These are phyloP conservation scores for Torrubiellomyces zombiae DNA, from an alignment of 2,329 filamentous ascomycete species.

Conservation along the genomic window DNA sequence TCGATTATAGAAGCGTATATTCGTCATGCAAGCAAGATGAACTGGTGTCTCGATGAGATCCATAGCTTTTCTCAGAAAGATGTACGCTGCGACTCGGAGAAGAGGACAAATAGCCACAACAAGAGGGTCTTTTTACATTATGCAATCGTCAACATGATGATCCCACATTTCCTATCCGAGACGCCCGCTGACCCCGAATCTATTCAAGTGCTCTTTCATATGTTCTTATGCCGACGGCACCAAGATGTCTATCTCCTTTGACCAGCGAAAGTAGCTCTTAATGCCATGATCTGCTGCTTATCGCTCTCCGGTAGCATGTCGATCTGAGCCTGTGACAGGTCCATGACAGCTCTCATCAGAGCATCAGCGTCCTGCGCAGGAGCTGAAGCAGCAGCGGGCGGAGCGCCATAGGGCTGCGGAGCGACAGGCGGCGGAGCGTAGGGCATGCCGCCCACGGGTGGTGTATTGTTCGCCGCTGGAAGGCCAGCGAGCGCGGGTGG, in stretches of 20 bases:
- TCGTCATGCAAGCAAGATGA: too few relatives aligned
- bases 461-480: constrained; percentile 27
- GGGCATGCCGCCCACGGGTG: constrained; percentile 26
- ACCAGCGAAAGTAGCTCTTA: constrained; percentile 47
- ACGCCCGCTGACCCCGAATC: too few relatives aligned
- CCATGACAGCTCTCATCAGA: constrained; percentile 66
- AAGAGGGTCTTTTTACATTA: too few relatives aligned
- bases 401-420: constrained; percentile 19
- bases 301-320: constrained; percentile 62
- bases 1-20: too few relatives aligned
- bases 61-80: too few relatives aligned
- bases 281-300: constrained; percentile 60
- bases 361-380: constrained; percentile 44
- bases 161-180: too few relatives aligned
- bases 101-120: constrained; percentile 1
- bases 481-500: constrained; percentile 19
- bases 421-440: constrained; percentile 26
- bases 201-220: too few relatives aligned
- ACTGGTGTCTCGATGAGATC: too few relatives aligned
- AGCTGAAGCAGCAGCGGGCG: constrained; percentile 15
- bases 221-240: background rate
- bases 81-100: too few relatives aligned
- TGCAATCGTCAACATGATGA: too few relatives aligned
- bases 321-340: constrained; percentile 64
- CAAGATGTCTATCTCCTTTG: constrained; percentile 19